phyloP scores from a whole-genome alignment of 768 basidiomycete genomes.

The Boletus rubescentipes region DNA sequence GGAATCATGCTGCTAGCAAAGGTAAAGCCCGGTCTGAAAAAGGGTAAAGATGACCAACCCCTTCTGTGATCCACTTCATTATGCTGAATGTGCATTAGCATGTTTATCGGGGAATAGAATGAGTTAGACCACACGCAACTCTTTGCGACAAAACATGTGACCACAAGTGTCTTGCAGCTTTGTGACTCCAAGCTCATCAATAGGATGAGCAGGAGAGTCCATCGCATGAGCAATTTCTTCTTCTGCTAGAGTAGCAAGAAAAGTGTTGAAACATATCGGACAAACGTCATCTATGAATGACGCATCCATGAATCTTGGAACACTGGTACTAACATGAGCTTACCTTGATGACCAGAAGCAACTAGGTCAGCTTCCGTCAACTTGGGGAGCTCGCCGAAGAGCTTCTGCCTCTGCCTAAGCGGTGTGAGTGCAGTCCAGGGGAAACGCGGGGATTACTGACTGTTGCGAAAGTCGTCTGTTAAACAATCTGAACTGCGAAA shows the following conservation, averaged over 20 bases:
- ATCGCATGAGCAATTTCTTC: constrained; percentile 72
- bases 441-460: constrained; percentile 12
- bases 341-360: constrained; percentile 49
- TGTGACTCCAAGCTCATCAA: constrained; percentile 71
- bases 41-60: constrained; percentile 40
- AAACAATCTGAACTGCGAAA: constrained; percentile 31
- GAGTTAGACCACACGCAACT: constrained; percentile 47
- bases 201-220: constrained; percentile 74
- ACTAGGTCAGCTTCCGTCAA: constrained; percentile 51
- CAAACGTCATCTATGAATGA: constrained; percentile 58
- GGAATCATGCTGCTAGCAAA: constrained; percentile 49
- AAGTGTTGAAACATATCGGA: constrained; percentile 72
- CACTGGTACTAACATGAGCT: neutral
- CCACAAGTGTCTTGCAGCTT: constrained; percentile 53
- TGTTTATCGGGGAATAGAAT: constrained; percentile 2
- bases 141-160: constrained; percentile 80
- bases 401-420: constrained; percentile 35
- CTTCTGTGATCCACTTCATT: constrained; percentile 58
- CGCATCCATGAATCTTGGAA: neutral
- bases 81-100: constrained; percentile 46
- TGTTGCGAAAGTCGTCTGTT: constrained; percentile 27
- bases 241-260: constrained; percentile 66
- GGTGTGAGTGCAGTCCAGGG: constrained; percentile 7
- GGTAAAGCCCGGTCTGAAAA: constrained; percentile 7
- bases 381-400: constrained; percentile 48